Base-by-base conservation (phyloP, 768 basidiomycete genomes). In the Lactifluus echinatus region DNA sequence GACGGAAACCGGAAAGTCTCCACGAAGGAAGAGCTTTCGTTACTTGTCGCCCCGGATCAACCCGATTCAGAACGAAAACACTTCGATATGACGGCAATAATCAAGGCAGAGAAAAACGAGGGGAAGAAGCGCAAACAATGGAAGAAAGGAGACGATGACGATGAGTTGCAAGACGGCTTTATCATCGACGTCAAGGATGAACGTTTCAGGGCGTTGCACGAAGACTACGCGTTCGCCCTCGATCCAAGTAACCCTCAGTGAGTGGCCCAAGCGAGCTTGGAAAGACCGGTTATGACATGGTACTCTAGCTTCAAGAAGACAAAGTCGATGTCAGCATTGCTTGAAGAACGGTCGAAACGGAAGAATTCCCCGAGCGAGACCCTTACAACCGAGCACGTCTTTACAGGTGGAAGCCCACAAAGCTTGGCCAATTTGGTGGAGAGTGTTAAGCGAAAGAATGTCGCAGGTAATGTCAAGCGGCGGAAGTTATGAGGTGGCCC, bases 201-300 rank as follows among this genome's bases (percentile, higher is more conserved):
- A 10, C 85, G 96, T 15, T 98, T 98, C 77, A 82, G 82, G 67
- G 85, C 80, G 21, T 67, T 98, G 43, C 88, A 93, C 65, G 91
- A 96, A 64, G 87, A 97, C 66, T 84, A 90, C 65, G 80, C 85
- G 31, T 98, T 90, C 63, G 94, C 95, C 0, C 93, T 99, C 63
- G 96, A 99, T 70, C 95, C 96, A 19, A 89, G 82, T 52, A 89
- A 97, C 72, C 93, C 95, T 68, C 89, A 85, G 95, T 96, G 67
- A 62, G 93, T 78, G 12, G 1, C 24, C 4, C n/a, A 31, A 21
- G 23, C 24, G 46, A 48, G 29, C 14, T 12, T 15, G 49, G 14
- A 23, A 10, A 12, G n/a, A 19, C 54, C 10, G 19, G 19, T 2
- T 31, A 2, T 55, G 34, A 56, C 55, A 56, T 53, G 62, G 21